Base-by-base conservation (phyloP, 148 eudicot species). In the Vaccinium macrocarpon region DNA sequence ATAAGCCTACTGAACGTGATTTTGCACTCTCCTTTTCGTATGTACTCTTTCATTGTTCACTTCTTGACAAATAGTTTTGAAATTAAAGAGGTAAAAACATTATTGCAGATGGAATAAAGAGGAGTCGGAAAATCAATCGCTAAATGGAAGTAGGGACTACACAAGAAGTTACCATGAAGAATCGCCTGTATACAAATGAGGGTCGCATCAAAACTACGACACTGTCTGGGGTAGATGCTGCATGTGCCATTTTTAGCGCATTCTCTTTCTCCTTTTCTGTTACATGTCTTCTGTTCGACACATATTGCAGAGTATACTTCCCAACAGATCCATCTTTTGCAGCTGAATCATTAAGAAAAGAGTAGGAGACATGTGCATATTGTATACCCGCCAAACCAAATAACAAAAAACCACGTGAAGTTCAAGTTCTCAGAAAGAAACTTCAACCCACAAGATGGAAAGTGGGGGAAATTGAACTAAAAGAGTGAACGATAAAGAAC, bases 251-350 rank as follows among this genome's bases (percentile, higher is more conserved):
- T 66, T 73, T 38, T 53, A 80, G 42, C 6, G 88, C 86, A 35
- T 57, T 83, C 38, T 71, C 71, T 82, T 85, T 90, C 78, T 88
- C 89, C 78, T 61, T 78, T 56, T 76, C 87, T 19, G 86, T 81
- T 11, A 89, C 82, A 3, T 61, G 75, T 81, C 94, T 83, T 88
- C 90, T 79, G n/a, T 81, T 87, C 5, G 92, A 87, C 78, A 12
- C 70, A 83, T 64, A 56, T 38, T 72, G 79, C 19, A 83, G 12
- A 38, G 6, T 1, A 23, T 55, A 55, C 19, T 48, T 1, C 48
- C 19, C 23, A 1, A 68, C 15, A 29, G 76, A 9, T 38, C 76
- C 64, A 61, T 50, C 51, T 79, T 68, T 46, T 0, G 38, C 59
- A 53, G 6, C 82, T 77, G 32, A 76, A 59, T 76, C 25, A 51